phyloP scores from a whole-genome alignment of 2,329 filamentous ascomycete species.

The Venturia oleaginea region DNA sequence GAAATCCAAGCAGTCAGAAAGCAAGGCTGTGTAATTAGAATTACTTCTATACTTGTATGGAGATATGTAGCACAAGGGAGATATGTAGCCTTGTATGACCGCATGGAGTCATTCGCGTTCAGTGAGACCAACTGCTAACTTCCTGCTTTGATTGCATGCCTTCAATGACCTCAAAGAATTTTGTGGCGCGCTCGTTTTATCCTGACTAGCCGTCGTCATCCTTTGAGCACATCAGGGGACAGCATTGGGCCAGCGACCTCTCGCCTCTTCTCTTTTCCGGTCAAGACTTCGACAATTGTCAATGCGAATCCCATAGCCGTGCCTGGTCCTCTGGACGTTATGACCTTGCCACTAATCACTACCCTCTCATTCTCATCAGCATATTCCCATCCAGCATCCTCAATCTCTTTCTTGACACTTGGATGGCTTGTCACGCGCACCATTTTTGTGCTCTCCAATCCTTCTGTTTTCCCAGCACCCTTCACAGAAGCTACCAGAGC shows the following conservation, averaged over 20 bases:
- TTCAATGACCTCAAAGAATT: too few relatives aligned
- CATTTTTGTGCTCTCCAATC: slow-evolving; percentile 10
- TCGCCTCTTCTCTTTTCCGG: slow-evolving; percentile 37
- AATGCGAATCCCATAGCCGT: slow-evolving; percentile 30
- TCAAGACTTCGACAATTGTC: slow-evolving; percentile 29
- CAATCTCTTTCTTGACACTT: slow-evolving; percentile 26
- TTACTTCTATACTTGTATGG: too few relatives aligned
- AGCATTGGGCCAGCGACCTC: slow-evolving; percentile 42
- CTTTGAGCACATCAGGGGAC: slow-evolving; percentile 2
- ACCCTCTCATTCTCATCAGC: slow-evolving; percentile 28
- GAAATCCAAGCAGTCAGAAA: too few relatives aligned
- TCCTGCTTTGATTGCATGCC: too few relatives aligned
- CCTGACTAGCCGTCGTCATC: too few relatives aligned
- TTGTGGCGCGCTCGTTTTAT: too few relatives aligned
- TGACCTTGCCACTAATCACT: slow-evolving; percentile 22
- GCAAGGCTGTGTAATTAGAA: too few relatives aligned
- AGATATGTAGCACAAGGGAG: too few relatives aligned
- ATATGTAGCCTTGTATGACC: too few relatives aligned
- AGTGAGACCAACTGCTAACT: too few relatives aligned
- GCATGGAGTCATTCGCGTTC: too few relatives aligned
- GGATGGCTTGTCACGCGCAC: slow-evolving; percentile 22
- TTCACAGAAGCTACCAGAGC: slow-evolving; percentile 24
- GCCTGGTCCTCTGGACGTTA: slow-evolving; percentile 31
- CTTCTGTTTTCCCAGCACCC: slow-evolving; percentile 8
- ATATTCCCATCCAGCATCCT: slow-evolving; percentile 26